Base-by-base conservation (phyloP, 208 protist genomes). In the Leishmania arabica region DNA sequence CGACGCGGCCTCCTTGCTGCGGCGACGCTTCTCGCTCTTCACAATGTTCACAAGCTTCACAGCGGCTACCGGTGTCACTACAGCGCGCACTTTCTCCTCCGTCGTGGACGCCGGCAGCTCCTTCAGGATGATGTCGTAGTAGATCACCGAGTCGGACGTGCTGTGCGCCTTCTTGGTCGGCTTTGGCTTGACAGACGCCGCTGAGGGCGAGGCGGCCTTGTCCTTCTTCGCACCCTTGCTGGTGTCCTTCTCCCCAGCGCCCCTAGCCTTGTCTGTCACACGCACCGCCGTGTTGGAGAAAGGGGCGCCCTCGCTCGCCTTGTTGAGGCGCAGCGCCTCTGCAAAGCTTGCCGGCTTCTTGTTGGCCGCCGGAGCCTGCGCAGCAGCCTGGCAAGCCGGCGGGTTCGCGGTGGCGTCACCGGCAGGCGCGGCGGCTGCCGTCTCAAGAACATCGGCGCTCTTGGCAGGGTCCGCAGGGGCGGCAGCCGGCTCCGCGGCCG, bases 71-170 rank as follows among this genome's bases (percentile, higher is more conserved):
- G 82, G 82, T 5, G 80, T 82, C 65, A 95, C 82, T 51, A 91
- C 78, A 24, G 89, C 88, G 40, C 88, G 91, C 70, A 96, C 91
- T 7, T 83, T 77, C 77, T 89, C 84, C 82, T 96, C 89, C n/a
- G 88, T 93, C 17, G 85, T 81, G n/a, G 72, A 70, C 8, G 81
- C 53, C 1, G 89, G 71, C 11, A 96, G 88, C 37, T 91, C 90
- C 87, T 96, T 96, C 45, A 94, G 74, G 64, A 96, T 92, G 47
- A 96, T 87, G 81, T 96, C 90, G 78, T 93, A 95, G 84, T 90
- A 96, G 27, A 96, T 83, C 13, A 93, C 79, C 19, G 88, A 68
- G 70, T 34, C 73, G 49, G 78, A 77, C 40, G 69, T 21, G 34
- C 69, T 58, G 34, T 34, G 31, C n/a, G 56, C 13, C 51, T n/a